Evolutionary conservation across 2,329 filamentous ascomycete genomes (phyloP).

Genomic region (Aspergillus proliferans): DNA sequence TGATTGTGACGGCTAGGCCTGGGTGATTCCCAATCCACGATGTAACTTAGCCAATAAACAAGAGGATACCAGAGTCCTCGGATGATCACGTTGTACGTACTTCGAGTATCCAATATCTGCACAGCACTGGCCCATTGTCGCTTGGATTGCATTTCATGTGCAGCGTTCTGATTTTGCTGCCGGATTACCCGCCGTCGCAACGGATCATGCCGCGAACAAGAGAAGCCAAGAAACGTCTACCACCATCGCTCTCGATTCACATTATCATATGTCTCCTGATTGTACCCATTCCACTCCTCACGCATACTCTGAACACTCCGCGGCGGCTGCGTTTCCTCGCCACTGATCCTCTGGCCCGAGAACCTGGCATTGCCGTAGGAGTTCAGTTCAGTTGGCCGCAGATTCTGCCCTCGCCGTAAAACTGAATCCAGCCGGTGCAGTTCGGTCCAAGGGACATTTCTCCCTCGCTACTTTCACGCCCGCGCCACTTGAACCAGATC

Average conservation of each 20-base stretch:
- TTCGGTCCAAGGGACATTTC: slow-evolving; percentile 10
- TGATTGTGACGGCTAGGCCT: too few species aligned
- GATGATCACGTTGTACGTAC: too few species aligned
- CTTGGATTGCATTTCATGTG: too few species aligned
- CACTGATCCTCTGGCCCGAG: slow-evolving; percentile 1
- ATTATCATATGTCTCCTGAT: background rate
- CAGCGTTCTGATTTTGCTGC: too few species aligned
- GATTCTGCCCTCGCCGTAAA: slow-evolving; percentile 10
- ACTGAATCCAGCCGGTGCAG: slow-evolving; percentile 6
- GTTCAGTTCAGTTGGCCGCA: slow-evolving; percentile 8
- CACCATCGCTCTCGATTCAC: background rate
- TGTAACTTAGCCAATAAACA: too few species aligned
- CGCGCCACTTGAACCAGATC: slow-evolving; percentile 11
- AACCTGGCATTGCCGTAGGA: slow-evolving; percentile 3
- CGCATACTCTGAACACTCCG: slow-evolving; percentile 1
- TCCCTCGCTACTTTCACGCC: slow-evolving; percentile 11
- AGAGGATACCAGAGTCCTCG: too few species aligned
- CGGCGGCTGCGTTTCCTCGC: background rate
- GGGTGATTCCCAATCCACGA: too few species aligned
- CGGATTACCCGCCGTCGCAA: background rate
- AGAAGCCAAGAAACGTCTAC: background rate
- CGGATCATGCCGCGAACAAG: too few species aligned
- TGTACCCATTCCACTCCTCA: slow-evolving; percentile 3
- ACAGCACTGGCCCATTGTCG: too few species aligned
- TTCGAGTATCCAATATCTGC: too few species aligned